Base-by-base conservation (phyloP, 495 filamentous ascomycete species). In the Penicillium parvum region DNA sequence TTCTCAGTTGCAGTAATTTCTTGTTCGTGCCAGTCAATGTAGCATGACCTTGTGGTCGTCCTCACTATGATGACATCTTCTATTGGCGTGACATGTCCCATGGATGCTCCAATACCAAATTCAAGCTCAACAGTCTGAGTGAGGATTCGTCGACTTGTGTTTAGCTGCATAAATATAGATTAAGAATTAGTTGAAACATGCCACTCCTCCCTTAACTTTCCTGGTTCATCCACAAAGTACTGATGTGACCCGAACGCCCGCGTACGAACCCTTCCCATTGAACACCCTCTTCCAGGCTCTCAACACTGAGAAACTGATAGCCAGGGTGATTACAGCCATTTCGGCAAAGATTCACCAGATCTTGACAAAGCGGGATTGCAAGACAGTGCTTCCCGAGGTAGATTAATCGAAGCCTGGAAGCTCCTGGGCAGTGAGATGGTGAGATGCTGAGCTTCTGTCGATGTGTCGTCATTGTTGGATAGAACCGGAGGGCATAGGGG, bases 41-140 rank as follows among this genome's bases (percentile, higher is more conserved):
- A n/a, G n/a, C n/a, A n/a, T n/a, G 28, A 30, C 28, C 28, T 27
- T 27, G 12, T 6, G 28, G n/a, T 15, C 28, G 12, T 32, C 46
- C 19, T 43, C 40, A 55, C 55, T 47, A 55, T 63, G 61, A 64
- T 66, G 58, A 63, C 44, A 37, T 16, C 26, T 55, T 57, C 37
- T 51, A 48, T 54, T 57, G 56, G 55, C 50, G 56, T 50, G 55
- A 63, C 45, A 26, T 48, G 45, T 51, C 47, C 51, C 23, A 47
- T 58, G 58, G 49, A 46, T 56, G 53, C 46, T 47, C 34, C 48
- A 53, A 56, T 45, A 30, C 28, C 28, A 41, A 45, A 49, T 53
- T 59, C 57, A 63, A 65, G 61, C 57, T 63, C 64, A 61, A 63
- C 58, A 63, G 56, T 64, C 61, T 61, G 53, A 59, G 63, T 63